phyloP scores from a whole-genome alignment of 1,284 basidiomycete species.

The Rhodotorula sp. region DNA sequence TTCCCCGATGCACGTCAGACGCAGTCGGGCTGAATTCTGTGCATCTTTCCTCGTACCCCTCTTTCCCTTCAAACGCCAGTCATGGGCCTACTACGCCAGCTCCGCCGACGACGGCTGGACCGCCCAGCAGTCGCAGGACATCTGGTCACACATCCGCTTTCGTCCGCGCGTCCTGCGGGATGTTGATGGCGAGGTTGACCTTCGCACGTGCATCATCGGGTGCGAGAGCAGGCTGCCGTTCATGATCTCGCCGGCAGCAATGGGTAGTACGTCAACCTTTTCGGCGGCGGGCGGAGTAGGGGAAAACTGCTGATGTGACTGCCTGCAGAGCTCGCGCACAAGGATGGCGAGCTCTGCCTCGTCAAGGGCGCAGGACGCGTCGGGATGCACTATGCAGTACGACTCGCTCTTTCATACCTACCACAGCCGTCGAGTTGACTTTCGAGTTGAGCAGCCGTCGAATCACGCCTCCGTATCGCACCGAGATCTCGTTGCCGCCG shows the following conservation, averaged over 20 bases:
- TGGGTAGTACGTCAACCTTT: constrained; percentile 47
- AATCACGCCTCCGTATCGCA: constrained; percentile 24
- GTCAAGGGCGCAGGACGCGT: constrained; percentile 16
- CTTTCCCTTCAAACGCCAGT: not conserved
- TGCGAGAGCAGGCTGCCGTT: constrained; percentile 72
- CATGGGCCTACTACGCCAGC: constrained; percentile 72
- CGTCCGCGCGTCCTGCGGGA: constrained; percentile 74
- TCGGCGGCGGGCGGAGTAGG: no score
- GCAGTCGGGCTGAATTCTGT: not conserved
- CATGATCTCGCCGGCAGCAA: constrained; percentile 75
- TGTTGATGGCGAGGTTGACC: constrained; percentile 65
- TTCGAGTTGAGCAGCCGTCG: no score
- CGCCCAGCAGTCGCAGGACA: not conserved
- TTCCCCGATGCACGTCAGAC: not conserved
- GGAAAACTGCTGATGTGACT: not conserved
- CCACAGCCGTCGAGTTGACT: no score
- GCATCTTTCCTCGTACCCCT: not conserved
- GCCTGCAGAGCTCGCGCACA: constrained; percentile 29
- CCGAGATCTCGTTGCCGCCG: constrained; percentile 5
- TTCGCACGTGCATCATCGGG: constrained; percentile 74
- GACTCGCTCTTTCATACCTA: not conserved
- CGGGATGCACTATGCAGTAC: constrained; percentile 15
- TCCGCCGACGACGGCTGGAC: constrained; percentile 69
- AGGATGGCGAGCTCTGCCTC: constrained; percentile 35
- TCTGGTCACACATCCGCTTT: constrained; percentile 63